A percentile compares a stretch with the other conserved stretches of the same genome.
phyloP scores from a whole-genome alignment of 2,329 filamentous ascomycete genomes.

The Pestalotiopsis sp. region DNA sequence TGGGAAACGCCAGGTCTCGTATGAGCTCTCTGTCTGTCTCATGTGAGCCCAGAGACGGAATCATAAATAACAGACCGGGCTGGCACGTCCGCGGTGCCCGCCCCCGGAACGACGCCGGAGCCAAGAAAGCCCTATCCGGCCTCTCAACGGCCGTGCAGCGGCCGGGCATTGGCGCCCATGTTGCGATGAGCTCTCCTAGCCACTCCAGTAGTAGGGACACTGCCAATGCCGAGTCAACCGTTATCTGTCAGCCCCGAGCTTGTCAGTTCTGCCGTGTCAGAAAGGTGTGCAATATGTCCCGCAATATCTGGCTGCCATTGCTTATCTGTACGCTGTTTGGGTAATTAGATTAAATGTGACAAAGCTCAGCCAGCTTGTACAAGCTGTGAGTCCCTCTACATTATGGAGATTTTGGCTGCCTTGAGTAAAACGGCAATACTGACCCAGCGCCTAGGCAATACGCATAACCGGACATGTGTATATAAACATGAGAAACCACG shows the following conservation, averaged over 20 bases:
- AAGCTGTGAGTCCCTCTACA: not conserved
- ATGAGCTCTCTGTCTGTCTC: not conserved
- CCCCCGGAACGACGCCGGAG: not conserved
- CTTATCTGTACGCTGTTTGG: not conserved
- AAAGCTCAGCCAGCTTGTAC: conserved; percentile 5
- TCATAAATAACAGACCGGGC: not conserved
- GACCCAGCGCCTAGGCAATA: not conserved
- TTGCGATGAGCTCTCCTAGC: not conserved
- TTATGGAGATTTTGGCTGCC: not conserved
- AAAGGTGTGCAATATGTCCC: not conserved
- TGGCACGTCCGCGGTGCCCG: not conserved
- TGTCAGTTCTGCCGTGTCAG: conserved; percentile 2
- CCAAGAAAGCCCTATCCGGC: not conserved
- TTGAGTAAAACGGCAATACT: not conserved
- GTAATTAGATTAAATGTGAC: conserved; percentile 2
- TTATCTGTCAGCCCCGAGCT: not conserved
- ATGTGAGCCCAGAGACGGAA: not conserved
- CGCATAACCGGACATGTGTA: conserved; percentile 1
- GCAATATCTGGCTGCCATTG: not conserved
- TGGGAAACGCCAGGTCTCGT: not conserved
- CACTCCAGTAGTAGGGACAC: not conserved
- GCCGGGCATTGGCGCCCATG: not conserved
- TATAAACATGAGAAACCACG: conserved; percentile 2
- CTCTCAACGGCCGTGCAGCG: not conserved
- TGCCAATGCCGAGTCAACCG: not conserved